Evolutionary conservation across 2,329 filamentous ascomycete genomes (phyloP).

Genomic region (Fusarium azukiicola): DNA sequence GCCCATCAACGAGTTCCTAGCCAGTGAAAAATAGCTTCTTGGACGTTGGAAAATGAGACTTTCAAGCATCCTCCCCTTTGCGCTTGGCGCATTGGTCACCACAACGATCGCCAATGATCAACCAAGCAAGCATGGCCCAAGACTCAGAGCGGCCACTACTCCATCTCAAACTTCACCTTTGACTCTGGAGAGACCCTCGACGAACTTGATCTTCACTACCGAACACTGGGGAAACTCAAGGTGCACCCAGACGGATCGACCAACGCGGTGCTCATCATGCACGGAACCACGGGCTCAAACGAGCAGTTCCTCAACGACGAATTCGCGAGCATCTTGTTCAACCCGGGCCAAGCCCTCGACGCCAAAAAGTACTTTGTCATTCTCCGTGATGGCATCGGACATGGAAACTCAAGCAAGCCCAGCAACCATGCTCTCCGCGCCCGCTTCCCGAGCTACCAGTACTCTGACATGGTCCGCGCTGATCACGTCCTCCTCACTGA

Average conservation of each 20-base stretch:
- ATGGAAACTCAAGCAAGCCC: slow-evolving; percentile 43
- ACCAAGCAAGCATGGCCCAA: background rate
- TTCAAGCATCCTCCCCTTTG: background rate
- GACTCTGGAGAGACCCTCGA: slow-evolving; percentile 24
- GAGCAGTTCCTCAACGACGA: slow-evolving; percentile 34
- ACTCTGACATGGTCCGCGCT: slow-evolving; percentile 26
- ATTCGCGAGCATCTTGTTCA: slow-evolving; percentile 31
- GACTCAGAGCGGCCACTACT: background rate
- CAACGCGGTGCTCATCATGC: slow-evolving; percentile 39
- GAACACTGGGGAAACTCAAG: slow-evolving; percentile 41
- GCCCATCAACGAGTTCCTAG: background rate
- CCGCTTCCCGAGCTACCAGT: slow-evolving; percentile 35
- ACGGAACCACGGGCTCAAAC: background rate
- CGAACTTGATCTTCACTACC: slow-evolving; percentile 33
- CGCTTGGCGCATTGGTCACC: background rate
- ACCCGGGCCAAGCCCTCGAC: slow-evolving; percentile 31
- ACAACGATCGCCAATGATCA: background rate
- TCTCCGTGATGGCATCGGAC: slow-evolving; percentile 37
- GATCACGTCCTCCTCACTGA: slow-evolving; percentile 22
- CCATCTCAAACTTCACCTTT: slow-evolving; percentile 27
- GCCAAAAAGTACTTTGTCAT: slow-evolving; percentile 36
- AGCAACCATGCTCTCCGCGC: slow-evolving; percentile 30
- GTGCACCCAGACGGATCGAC: slow-evolving; percentile 26
- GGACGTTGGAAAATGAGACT: background rate
- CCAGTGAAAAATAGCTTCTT: background rate